Base-by-base conservation (phyloP, 192 early-diverging fungal species). In the Backusella westeae region DNA sequence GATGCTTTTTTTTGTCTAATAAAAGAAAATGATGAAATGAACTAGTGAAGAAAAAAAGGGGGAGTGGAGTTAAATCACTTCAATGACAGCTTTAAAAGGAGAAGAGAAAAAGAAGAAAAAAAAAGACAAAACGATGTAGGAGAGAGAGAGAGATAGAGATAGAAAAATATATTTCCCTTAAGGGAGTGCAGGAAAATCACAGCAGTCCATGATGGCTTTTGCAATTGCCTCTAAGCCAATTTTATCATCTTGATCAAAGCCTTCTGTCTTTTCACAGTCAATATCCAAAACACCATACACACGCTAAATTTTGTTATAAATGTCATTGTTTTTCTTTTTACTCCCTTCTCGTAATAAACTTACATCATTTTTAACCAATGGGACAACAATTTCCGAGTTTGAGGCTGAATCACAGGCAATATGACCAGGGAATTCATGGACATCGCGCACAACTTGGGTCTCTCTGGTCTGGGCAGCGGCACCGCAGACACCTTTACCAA, bases 401-500 rank as follows among this genome's bases (percentile, higher is more conserved):
- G 91, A 91, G 6, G 90, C 91, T 19, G 93, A 85, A 81, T 98
- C 96, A 75, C 96, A 98, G 0, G 95, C 93, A 81, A 98, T 98
- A 83, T 98, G 95, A 36, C 93, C 94, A 4, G 89, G 88, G 73
- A 95, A 96, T 26, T 86, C 83, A 77, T 94, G 92, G 36, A 96
- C 95, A 74, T 98, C 90, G 42, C 80, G 76, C 36, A 98, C 92
- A 2, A 97, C 75, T 46, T 91, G 79, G 0, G 92, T 88, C 38
- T 72, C 12, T 17, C 78, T 73, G 44, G 84, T 80, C n/a, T 72
- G 71, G 3, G 95, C 95, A 0, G 95, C 92, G 6, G 93, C 87
- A 21, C 95, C 96, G 79, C 95, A 96, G n/a, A 98, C 96, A 19
- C 96, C 96, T 32, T 88, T 89, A 21, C 93, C 93, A 77, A 95